Evolutionary conservation across 2,329 filamentous ascomycete genomes (phyloP).

Genomic region (Hawksworthiomyces lignivorus): DNA sequence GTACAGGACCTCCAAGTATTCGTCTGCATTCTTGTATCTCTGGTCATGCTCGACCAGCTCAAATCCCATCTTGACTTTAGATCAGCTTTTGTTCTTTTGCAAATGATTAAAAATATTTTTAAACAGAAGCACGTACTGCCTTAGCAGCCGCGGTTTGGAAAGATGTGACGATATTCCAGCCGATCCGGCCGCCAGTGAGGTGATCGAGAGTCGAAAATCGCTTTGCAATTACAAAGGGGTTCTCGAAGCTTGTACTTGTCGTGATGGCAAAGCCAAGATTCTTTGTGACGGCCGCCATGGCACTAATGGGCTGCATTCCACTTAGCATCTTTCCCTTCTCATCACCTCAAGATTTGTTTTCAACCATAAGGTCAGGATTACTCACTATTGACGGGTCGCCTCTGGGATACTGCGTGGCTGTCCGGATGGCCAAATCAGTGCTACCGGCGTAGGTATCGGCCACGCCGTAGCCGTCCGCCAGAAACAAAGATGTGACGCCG

Average conservation of each 20-base stretch:
- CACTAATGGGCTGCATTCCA: conserved; percentile 1
- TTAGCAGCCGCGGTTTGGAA: no score
- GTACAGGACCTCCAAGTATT: conserved; percentile 1
- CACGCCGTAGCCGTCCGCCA: conserved; percentile 1
- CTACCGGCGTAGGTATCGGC: conserved; percentile 6
- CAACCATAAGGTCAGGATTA: no score
- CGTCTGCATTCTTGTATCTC: neutral
- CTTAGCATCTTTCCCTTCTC: no score
- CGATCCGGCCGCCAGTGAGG: conserved; percentile 7
- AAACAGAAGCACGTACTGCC: no score
- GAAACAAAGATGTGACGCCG: conserved; percentile 1
- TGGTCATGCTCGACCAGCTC: conserved; percentile 10
- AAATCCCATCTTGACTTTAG: conserved; percentile 3
- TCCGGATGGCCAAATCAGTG: neutral
- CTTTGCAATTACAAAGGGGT: conserved; percentile 8
- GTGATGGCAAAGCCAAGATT: conserved; percentile 11
- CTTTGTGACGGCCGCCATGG: conserved; percentile 11
- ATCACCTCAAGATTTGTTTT: no score
- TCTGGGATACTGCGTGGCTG: conserved; percentile 1
- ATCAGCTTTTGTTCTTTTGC: no score
- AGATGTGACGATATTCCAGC: conserved; percentile 6
- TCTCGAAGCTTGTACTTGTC: conserved; percentile 5
- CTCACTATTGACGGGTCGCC: neutral
- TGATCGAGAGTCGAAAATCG: conserved; percentile 12
- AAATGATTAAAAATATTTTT: no score